Percentiles rank a stretch among this genome's conserved stretches.
These are phyloP conservation scores for Tricholoma sp. DNA, from an alignment of 768 basidiomycete species.

Conservation along the genomic window DNA sequence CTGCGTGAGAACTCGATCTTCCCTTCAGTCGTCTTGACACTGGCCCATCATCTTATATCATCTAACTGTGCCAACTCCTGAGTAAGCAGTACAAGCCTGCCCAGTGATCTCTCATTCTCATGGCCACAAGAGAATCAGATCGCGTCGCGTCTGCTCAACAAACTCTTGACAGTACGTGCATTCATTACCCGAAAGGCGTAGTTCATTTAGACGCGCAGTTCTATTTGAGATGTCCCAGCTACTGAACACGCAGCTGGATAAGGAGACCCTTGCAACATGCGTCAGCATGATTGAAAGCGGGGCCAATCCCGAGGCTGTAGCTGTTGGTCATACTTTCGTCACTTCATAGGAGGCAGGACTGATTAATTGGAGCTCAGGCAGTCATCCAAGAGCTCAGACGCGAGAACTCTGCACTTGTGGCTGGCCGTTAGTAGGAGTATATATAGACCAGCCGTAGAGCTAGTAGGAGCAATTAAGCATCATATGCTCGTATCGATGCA, in stretches of 20 bases:
- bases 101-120: constrained; percentile 10
- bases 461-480: neutral
- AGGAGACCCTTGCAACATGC: constrained; percentile 88
- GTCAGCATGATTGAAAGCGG: constrained; percentile 90
- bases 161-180: constrained; percentile 61
- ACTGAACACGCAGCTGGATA: constrained; percentile 82
- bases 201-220: constrained; percentile 38
- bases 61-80: neutral
- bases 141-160: constrained; percentile 60
- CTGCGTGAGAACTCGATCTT: neutral
- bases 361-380: constrained; percentile 43
- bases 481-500: neutral
- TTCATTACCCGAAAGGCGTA: neutral
- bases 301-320: constrained; percentile 87
- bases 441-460: neutral
- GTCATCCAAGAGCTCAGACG: constrained; percentile 81
- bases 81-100: neutral
- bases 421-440: neutral
- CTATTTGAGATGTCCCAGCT: constrained; percentile 86
- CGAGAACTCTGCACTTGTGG: constrained; percentile 46
- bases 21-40: no score
- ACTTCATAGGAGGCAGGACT: neutral
- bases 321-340: constrained; percentile 43
- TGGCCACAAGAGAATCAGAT: constrained; percentile 54
- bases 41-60: no score